phyloP scores from a whole-genome alignment of 2,329 filamentous ascomycete genomes.

The Colletotrichum lentis region DNA sequence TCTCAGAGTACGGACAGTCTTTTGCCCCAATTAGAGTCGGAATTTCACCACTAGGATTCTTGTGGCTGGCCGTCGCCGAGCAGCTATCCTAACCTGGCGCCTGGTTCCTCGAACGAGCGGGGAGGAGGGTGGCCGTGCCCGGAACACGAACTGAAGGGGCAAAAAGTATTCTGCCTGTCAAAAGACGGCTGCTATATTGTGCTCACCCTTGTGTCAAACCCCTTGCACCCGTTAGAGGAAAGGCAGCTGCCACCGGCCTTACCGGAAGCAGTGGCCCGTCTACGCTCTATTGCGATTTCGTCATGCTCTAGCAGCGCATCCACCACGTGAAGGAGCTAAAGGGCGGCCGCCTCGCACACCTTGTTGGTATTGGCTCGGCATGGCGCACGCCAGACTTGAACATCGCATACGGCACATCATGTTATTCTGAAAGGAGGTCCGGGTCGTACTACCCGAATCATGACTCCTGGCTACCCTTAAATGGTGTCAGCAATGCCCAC shows the following conservation, averaged over 20 bases:
- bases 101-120: not conserved
- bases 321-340: slow-evolving; percentile 14
- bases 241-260: slow-evolving; percentile 7
- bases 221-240: not conserved
- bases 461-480: not conserved
- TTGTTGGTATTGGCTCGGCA: not conserved
- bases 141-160: slow-evolving; percentile 3
- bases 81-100: slow-evolving; percentile 3
- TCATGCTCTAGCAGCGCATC: slow-evolving; percentile 4
- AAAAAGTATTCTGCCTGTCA: not conserved
- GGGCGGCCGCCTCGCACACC: not conserved
- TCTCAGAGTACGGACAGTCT: not conserved
- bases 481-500: not conserved
- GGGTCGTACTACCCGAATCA: slow-evolving; percentile 3
- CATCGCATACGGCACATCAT: slow-evolving; percentile 25
- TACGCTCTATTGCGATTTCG: slow-evolving; percentile 16
- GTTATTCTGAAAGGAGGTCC: slow-evolving; percentile 6
- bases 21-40: not conserved
- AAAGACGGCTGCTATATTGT: slow-evolving; percentile 1
- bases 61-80: not conserved
- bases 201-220: not conserved
- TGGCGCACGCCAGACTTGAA: slow-evolving; percentile 21
- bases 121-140: not conserved
- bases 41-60: not conserved
- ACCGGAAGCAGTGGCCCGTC: slow-evolving; percentile 20